Evolutionary conservation across 108 stramenopile species (phyloP), one percentile per base, ranked within the genome.

Genomic region (Cyclotella sp.): DNA sequence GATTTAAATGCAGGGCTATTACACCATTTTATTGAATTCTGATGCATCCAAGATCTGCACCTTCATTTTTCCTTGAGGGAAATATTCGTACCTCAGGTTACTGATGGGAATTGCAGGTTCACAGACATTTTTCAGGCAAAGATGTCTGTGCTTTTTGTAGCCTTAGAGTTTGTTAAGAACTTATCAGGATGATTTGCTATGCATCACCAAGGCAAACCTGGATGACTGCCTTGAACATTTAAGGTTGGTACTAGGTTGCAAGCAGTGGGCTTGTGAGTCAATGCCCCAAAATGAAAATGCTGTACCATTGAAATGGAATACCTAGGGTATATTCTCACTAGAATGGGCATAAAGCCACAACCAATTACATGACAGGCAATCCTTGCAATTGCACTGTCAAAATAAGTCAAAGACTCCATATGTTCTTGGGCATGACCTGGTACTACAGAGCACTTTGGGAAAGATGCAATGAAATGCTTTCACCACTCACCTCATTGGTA

Each of bases 1-100:
- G 88, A 89, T 72, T n/a, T 42, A 86, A 3, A 77, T 44, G 46
- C 80, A 85, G 84, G 82, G 84, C 14, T 85, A 82, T 47, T 85
- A 83, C 57, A 59, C 46, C 39, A 55, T 88, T 9, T 59, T 16
- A 47, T 29, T 88, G 16, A 41, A 55, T 40, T 53, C 54, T 15
- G 65, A 28, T 13, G 14, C 72, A 11, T 12, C 43, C 29, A 24
- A 72, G 13, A 43, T 84, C 13, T 84, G 77, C 54, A 88, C 85
- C 22, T 74, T 75, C 16, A 53, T 84, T 11, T 58, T 82, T 12
- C 89, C 88, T 27, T 86, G 77, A 63, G 88, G 85, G 6, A 75
- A 82, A n/a, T 88, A 85, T 59, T 12, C 21, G 14, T 85, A 85
- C 58, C 24, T 49, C 15, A 68, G 61, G 22, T 49, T 86, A 41